phyloP scores from a whole-genome alignment of 2,329 filamentous ascomycete genomes.

The Xylariales sp. region DNA sequence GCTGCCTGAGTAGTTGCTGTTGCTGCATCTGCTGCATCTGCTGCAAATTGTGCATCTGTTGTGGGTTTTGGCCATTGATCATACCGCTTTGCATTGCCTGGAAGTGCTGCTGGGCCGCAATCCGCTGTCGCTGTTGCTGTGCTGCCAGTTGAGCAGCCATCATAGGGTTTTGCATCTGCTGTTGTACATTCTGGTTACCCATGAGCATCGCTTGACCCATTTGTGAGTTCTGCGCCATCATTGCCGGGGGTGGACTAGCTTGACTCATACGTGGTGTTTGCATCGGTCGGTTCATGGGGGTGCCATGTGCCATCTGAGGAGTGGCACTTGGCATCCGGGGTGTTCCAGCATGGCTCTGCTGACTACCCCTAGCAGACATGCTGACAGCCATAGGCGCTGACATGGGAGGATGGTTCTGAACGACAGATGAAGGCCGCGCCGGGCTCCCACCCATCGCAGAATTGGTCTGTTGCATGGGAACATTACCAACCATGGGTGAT shows the following conservation, averaged over 20 bases:
- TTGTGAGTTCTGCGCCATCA: conserved; percentile 54
- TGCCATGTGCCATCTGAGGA: conserved; percentile 56
- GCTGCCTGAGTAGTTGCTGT: conserved; percentile 35
- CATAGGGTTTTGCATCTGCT: conserved; percentile 31
- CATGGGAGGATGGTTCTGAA: conserved; percentile 54
- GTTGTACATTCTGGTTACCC: conserved; percentile 35
- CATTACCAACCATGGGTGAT: conserved; percentile 57
- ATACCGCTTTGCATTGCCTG: conserved; percentile 24
- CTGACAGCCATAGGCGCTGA: conserved; percentile 55
- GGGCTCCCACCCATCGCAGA: conserved; percentile 68
- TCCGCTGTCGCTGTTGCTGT: conserved; percentile 21
- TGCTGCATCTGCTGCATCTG: conserved; percentile 40
- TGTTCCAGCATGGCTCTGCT: conserved; percentile 63
- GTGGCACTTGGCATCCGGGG: conserved; percentile 58
- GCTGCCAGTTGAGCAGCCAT: conserved; percentile 38
- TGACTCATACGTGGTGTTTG: conserved; percentile 60
- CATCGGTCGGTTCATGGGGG: conserved; percentile 49
- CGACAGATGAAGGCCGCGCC: conserved; percentile 60
- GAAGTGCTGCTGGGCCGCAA: conserved; percentile 26
- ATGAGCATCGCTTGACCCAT: conserved; percentile 51
- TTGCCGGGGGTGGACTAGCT: conserved; percentile 55
- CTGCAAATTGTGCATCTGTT: conserved; percentile 37
- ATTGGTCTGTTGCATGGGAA: conserved; percentile 60
- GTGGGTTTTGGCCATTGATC: conserved; percentile 28
- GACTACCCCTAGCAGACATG: conserved; percentile 61